Percentiles rank a stretch among this genome's conserved stretches.
Evolutionary conservation across 2,329 filamentous ascomycete genomes (phyloP).

Genomic region (Cordyceps tenuipes): DNA sequence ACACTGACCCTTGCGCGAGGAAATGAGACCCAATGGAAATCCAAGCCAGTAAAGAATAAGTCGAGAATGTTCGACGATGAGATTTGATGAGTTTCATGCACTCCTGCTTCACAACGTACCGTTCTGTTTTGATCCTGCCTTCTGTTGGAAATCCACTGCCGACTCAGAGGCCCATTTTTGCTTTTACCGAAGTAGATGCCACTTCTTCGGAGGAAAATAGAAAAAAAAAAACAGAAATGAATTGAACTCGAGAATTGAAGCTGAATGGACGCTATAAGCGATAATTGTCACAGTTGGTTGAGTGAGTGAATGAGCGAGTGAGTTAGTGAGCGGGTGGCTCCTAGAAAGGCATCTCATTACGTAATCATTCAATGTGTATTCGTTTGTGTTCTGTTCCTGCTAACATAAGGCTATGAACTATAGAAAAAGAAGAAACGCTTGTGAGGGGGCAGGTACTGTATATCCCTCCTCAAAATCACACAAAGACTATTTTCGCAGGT

Average conservation of each 20-base stretch:
- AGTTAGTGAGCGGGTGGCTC: no score
- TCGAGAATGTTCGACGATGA: neutral
- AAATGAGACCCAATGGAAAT: neutral
- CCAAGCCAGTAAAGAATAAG: neutral
- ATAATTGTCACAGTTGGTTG: neutral
- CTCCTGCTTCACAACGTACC: neutral
- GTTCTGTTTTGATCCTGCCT: neutral
- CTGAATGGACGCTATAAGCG: neutral
- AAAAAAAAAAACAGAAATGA: neutral
- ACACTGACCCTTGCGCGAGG: neutral
- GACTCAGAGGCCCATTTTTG: neutral
- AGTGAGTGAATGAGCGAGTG: conserved; percentile 1
- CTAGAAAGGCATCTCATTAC: neutral
- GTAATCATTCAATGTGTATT: neutral
- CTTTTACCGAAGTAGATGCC: neutral
- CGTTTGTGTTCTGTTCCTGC: no score
- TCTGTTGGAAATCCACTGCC: neutral
- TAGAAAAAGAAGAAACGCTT: no score
- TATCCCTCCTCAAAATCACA: no score
- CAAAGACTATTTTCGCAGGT: no score
- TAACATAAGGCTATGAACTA: neutral
- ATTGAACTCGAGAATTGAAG: neutral
- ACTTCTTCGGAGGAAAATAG: neutral
- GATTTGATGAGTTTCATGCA: neutral
- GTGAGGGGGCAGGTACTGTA: no score